These are phyloP conservation scores for Avena insularis DNA, from an alignment of 176 grass and related monocot species.

Conservation along the genomic window DNA sequence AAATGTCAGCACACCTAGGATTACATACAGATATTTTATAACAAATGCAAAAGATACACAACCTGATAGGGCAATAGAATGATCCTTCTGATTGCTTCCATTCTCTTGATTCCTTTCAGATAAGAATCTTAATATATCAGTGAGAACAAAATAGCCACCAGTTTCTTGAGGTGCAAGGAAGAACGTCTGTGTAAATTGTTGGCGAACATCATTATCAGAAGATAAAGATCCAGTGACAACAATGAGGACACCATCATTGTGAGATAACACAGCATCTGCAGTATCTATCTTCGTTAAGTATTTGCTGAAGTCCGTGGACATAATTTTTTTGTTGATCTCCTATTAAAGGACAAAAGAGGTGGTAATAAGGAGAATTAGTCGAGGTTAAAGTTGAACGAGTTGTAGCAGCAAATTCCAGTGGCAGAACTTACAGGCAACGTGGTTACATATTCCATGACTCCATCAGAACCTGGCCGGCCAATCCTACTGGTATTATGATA, in stretches of 20 bases:
- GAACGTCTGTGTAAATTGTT: conserved; percentile 76
- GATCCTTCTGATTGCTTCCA: conserved; percentile 43
- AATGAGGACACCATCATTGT: conserved; percentile 67
- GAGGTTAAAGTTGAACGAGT: background rate
- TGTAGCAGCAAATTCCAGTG: background rate
- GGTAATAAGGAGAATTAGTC: background rate
- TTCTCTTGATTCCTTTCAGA: conserved; percentile 50
- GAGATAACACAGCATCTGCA: conserved; percentile 66
- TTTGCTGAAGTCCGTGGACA: conserved; percentile 67
- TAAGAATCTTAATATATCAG: conserved; percentile 78
- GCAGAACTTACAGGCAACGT: conserved; percentile 60
- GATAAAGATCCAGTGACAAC: conserved; percentile 75
- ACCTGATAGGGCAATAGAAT: conserved; percentile 44
- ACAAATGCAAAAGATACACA: conserved; percentile 6
- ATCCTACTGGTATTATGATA: conserved; percentile 78
- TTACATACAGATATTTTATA: background rate
- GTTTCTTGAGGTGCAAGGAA: conserved; percentile 87
- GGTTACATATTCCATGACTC: conserved; percentile 57
- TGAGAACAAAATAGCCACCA: conserved; percentile 88
- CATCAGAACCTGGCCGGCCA: conserved; percentile 58
- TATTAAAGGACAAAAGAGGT: conserved; percentile 42
- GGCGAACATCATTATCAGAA: conserved; percentile 46
- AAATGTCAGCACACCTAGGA: background rate
- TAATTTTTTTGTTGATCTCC: conserved; percentile 68
- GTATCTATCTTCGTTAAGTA: conserved; percentile 74